phyloP scores from a whole-genome alignment of 768 basidiomycete genomes.

The Amanita pallidorosea region DNA sequence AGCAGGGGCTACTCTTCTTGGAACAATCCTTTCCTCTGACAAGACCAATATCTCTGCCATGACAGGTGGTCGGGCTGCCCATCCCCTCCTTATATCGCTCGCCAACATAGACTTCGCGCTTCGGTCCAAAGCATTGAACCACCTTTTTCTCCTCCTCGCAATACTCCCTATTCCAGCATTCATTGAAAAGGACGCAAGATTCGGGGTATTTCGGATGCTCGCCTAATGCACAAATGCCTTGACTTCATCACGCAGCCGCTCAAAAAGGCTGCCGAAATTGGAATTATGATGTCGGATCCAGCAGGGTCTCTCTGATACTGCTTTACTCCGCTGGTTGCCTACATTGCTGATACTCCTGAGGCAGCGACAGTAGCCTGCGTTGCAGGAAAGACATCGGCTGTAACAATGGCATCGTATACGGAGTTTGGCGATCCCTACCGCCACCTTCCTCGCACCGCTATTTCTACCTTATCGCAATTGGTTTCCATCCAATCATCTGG shows the following conservation, averaged over 20 bases:
- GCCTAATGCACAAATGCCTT: conserved; percentile 17
- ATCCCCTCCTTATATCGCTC: conserved; percentile 19
- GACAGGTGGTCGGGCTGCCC: conserved; percentile 19
- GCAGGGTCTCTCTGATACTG: too few relatives aligned
- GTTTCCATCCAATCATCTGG: background rate
- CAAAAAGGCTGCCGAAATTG: too few relatives aligned
- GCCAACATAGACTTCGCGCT: conserved; percentile 21
- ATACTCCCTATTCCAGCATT: conserved; percentile 22
- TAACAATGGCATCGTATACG: too few relatives aligned
- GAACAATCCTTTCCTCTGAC: conserved; percentile 18
- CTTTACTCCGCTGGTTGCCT: too few relatives aligned
- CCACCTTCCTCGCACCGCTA: too few relatives aligned
- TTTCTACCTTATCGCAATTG: conserved; percentile 8
- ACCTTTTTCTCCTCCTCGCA: conserved; percentile 16
- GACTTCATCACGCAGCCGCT: conserved; percentile 18
- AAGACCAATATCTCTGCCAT: conserved; percentile 21
- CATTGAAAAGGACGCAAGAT: conserved; percentile 12
- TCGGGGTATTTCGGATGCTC: conserved; percentile 15
- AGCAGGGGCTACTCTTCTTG: conserved; percentile 16
- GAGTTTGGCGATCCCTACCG: too few relatives aligned
- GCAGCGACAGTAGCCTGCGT: too few relatives aligned
- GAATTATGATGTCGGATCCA: too few relatives aligned
- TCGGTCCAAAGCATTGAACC: conserved; percentile 20
- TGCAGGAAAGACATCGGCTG: too few relatives aligned
- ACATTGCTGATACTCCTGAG: too few relatives aligned